Evolutionary conservation across 2,329 filamentous ascomycete genomes (phyloP), one percentile per base, ranked within the genome.

Genomic region (Hortaea sp.): DNA sequence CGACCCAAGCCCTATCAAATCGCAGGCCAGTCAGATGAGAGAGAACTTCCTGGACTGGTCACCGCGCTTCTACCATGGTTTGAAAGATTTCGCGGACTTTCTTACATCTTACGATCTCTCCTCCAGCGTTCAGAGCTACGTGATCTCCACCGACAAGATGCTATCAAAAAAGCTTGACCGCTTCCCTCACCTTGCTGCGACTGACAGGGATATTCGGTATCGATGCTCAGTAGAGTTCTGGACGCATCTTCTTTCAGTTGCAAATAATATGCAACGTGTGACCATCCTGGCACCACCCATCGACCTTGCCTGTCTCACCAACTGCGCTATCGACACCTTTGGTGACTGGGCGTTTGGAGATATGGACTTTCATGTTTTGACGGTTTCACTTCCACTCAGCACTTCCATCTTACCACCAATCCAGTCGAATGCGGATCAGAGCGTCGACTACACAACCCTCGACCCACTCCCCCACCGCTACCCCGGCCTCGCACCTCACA

Each of bases 291-390:
- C 81, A 0, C 76, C 81, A 5, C 80, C 82, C 0, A 69, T 73
- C 4, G 76, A 79, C 12, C 69, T 88, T 6, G 79, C 81, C 1
- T 72, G 72, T 0, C 67, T 86, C 42, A 65, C 83, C 4, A 76
- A 76, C 12, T 75, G 75, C 5, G 70, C 69, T 47, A 68, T 84
- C 29, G 73, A 76, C 42, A 68, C 77, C 35, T 69, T 70, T 20
- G 57, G 57, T 41, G 42, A 57, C 12, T 62, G 56, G 58, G 60
- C 61, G 0, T 65, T 63, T 42, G 49, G 50, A 1, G 61, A 63
- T 12, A 65, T 63, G 62, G 48, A 55, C 5, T 62, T 51, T 37
- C 62, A 65, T 47, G 38, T 61, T 28, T 47, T 65, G 9, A 53
- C 57, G 7, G 42, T 65, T 1, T 37, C 43, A 3, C 50, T 52